These are phyloP conservation scores for Blepharisma stoltei DNA, from an alignment of 73 alveolate species.

Conservation along the genomic window DNA sequence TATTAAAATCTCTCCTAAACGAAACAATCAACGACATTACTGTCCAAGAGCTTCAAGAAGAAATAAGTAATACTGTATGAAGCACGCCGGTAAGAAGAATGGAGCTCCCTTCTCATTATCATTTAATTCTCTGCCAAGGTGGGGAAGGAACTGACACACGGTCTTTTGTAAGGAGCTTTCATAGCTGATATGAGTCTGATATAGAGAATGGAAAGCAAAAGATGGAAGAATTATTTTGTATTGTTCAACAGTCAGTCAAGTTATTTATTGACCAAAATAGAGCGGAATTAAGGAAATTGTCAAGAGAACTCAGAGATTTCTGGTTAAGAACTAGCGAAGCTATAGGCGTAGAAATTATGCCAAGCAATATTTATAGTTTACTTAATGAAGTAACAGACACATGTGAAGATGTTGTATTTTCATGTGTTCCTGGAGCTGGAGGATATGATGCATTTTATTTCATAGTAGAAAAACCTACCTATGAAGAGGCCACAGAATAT, in stretches of 20 bases:
- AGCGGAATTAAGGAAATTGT: not conserved
- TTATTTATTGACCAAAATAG: not conserved
- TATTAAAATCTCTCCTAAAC: not conserved
- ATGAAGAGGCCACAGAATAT: not conserved
- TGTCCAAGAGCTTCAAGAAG: no score
- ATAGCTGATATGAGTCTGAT: slow-evolving; percentile 23
- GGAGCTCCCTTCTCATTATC: not conserved
- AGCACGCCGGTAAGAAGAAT: no score
- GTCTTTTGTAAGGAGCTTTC: slow-evolving; percentile 31
- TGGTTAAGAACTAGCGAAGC: slow-evolving; percentile 3
- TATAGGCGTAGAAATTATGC: slow-evolving; percentile 39
- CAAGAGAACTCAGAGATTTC: slow-evolving; percentile 26
- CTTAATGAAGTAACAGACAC: slow-evolving; percentile 7
- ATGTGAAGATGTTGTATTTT: slow-evolving; percentile 22
- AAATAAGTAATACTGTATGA: no score
- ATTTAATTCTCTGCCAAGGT: not conserved
- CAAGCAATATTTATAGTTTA: slow-evolving; percentile 16
- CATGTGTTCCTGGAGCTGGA: slow-evolving; percentile 48
- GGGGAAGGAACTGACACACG: slow-evolving; percentile 35
- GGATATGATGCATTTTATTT: slow-evolving; percentile 42
- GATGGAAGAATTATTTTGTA: slow-evolving; percentile 20
- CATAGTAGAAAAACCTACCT: not conserved
- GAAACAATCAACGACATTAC: no score
- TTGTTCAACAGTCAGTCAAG: not conserved
- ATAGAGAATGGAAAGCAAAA: not conserved